Conservation (phyloP, 495 filamentous ascomycete genomes). For the Lophiostoma macrostomum region DNA sequence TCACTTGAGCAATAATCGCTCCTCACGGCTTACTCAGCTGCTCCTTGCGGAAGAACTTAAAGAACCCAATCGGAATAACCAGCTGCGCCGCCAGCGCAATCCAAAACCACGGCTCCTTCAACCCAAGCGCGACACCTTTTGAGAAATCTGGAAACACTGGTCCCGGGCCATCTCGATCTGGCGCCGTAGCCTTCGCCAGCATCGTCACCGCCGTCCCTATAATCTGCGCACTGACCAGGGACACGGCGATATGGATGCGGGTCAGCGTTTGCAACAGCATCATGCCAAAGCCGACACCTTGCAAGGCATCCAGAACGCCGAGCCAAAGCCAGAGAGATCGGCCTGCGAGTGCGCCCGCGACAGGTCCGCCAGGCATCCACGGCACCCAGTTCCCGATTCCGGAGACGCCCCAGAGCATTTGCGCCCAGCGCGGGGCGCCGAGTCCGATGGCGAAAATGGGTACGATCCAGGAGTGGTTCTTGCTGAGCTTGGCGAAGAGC, state of each 20-base stretch:
- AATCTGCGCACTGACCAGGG: conserved; percentile 54
- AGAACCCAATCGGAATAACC: conserved; percentile 62
- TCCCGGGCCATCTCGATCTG: conserved; percentile 57
- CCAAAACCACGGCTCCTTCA: conserved; percentile 64
- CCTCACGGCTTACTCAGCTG: conserved; percentile 61
- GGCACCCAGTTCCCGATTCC: no score
- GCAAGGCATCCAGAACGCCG: conserved; percentile 59
- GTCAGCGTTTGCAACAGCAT: conserved; percentile 60
- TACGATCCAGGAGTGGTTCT: no score
- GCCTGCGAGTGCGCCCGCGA: no score
- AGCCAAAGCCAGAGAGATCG: no score
- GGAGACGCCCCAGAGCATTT: no score
- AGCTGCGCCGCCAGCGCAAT: conserved; percentile 59
- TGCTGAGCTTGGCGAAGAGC: no score
- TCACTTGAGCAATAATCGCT: no score
- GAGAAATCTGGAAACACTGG: conserved; percentile 61
- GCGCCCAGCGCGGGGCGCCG: no score
- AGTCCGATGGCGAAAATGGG: no score
- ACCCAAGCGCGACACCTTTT: conserved; percentile 42
- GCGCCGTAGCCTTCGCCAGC: conserved; percentile 55
- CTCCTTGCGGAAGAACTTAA: conserved; percentile 68
- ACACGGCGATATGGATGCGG: conserved; percentile 54
- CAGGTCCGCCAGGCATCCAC: no score
- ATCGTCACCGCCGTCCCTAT: conserved; percentile 56
- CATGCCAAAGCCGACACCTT: conserved; percentile 61